Base-by-base conservation (phyloP, 345 rosid genomes). In the Eucalyptus polybractea region DNA sequence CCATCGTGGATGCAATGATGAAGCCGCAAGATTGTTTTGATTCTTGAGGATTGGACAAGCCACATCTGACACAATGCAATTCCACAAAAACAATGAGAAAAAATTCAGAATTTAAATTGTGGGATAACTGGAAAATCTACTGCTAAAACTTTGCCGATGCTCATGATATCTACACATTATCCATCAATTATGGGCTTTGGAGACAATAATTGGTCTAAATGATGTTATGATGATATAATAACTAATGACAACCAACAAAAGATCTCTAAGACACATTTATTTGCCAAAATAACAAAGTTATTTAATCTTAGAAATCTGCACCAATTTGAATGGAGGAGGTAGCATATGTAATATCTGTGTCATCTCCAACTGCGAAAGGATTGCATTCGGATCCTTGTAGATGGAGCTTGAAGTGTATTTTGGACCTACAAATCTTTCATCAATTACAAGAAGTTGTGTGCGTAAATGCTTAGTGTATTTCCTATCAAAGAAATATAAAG, bases 81-180 rank as follows among this genome's bases (percentile, higher is more conserved):
- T 47, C 50, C 50, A 47, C 50, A 47, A 47, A 47, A 47, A 47
- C 50, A 47, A 4, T 10, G 50, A 47, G 50, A 47, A 47, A 3
- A 47, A 47, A 10, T 3, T 47, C 0, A 0, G 13, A 1, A 47
- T 47, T 44, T 44, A 69, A 1, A 47, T 47, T 47, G 13, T 4
- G 50, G 13, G 13, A 47, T 10, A 47, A 47, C 4, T 10, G 1
- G 50, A 47, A 47, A 47, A 47, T 47, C 49, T 47, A 47, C 1
- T 3, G 1, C 50, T 47, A 3, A 47, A 47, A 47, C 50, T 47
- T 1, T 1, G 0, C 5, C 1, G 50, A 45, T 45, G 47, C 5
- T 47, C 50, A 47, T 47, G 4, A 0, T 47, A 1, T 1, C 4
- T 47, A 47, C 50, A 47, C 49, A 47, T 4, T 69, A 7, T 69